Conservation (phyloP, 2,329 filamentous ascomycete genomes). For the Ramularia endophylla region DNA sequence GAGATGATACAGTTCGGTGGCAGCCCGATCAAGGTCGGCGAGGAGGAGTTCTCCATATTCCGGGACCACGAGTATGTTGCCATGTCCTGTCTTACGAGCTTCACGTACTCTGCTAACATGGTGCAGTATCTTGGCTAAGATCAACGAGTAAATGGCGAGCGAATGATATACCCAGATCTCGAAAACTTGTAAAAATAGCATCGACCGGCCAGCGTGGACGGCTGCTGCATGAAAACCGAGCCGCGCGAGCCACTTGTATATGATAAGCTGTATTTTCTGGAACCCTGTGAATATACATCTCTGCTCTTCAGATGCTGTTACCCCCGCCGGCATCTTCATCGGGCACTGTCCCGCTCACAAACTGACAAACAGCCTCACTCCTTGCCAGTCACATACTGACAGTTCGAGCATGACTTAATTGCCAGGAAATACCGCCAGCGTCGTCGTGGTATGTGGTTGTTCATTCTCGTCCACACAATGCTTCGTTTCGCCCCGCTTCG, state of each 20-base stretch:
- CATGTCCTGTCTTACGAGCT: background rate
- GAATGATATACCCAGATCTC: constrained; percentile 14
- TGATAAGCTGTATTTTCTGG: no score
- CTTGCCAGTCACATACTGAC: no score
- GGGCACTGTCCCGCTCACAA: no score
- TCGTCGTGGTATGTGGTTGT: no score
- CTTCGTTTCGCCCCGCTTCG: no score
- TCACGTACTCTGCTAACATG: constrained; percentile 14
- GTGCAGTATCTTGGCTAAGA: constrained; percentile 88
- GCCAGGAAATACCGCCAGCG: no score
- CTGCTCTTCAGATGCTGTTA: constrained; percentile 9
- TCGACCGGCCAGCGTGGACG: constrained; percentile 7
- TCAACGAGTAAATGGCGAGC: constrained; percentile 68
- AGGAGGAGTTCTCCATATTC: constrained; percentile 95
- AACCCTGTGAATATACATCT: constrained; percentile 17
- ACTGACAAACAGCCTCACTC: no score
- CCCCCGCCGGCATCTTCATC: no score
- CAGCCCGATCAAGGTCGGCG: constrained; percentile 91
- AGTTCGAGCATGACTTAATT: no score
- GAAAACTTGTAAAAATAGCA: constrained; percentile 23
- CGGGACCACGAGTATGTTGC: constrained; percentile 86
- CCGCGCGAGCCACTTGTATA: no score
- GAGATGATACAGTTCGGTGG: constrained; percentile 67
- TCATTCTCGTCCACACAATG: no score
- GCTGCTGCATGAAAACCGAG: constrained; percentile 9